phyloP scores from a whole-genome alignment of 2,329 filamentous ascomycete species.

The Didymellaceae sp. region DNA sequence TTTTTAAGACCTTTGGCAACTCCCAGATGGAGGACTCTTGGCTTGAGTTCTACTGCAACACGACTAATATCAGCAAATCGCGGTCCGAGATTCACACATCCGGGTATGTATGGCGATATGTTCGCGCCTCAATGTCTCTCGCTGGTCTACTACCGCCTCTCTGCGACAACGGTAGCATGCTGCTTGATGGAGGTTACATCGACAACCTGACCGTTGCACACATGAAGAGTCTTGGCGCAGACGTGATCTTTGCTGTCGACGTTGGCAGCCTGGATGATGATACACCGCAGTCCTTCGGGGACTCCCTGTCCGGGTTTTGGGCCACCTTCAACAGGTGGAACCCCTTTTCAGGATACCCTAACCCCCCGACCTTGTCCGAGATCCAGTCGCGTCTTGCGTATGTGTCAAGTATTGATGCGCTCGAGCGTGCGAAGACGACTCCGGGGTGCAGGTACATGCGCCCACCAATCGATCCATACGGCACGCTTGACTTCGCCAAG shows the following conservation, averaged over 20 bases:
- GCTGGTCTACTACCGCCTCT: conserved; percentile 91
- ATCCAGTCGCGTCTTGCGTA: conserved; percentile 96
- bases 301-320: conserved; percentile 95
- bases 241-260: conserved; percentile 94
- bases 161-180: conserved; percentile 96
- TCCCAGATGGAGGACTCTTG: conserved; percentile 99
- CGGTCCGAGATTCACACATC: conserved; percentile 91
- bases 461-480: conserved; percentile 90
- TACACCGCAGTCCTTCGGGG: conserved; percentile 89
- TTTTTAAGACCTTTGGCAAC: conserved; percentile 98
- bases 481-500: conserved; percentile 93
- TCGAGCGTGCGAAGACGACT: conserved; percentile 90
- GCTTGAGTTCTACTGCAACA: conserved; percentile 99
- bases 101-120: conserved; percentile 97
- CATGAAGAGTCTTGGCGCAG: conserved; percentile 93
- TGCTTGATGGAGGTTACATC: conserved; percentile 94
- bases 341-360: conserved; percentile 84
- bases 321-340: conserved; percentile 96
- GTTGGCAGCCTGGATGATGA: conserved; percentile 92
- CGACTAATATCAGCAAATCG: conserved; percentile 96
- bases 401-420: conserved; percentile 90
- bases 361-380: conserved; percentile 92
- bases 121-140: conserved; percentile 94
- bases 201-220: conserved; percentile 97
- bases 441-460: conserved; percentile 96